phyloP scores from a whole-genome alignment of 164 flowering plant species.

The Tinospora cordifolia region DNA sequence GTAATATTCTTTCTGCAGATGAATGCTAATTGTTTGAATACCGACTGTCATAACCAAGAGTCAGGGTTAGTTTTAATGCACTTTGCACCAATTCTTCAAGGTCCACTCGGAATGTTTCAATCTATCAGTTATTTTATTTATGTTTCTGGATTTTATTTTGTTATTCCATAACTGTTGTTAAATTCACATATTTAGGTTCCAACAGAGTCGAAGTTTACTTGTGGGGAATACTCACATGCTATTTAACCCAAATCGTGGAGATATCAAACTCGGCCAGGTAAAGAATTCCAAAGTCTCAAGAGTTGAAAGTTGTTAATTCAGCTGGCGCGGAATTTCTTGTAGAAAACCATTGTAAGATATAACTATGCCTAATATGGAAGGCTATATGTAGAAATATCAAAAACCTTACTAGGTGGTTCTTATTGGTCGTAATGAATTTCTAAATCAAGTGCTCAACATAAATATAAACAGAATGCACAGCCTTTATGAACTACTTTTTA shows the following conservation, averaged over 20 bases:
- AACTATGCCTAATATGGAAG: too few relatives aligned
- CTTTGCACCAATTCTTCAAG: neutral
- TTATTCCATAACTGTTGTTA: neutral
- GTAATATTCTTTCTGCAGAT: constrained; percentile 23
- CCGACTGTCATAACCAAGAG: constrained; percentile 2
- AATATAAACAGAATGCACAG: too few relatives aligned
- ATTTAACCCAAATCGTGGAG: constrained; percentile 89
- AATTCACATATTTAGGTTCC: constrained; percentile 25
- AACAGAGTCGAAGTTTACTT: constrained; percentile 33
- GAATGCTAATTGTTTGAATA: constrained; percentile 18
- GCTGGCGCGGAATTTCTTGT: too few relatives aligned
- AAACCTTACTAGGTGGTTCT: too few relatives aligned
- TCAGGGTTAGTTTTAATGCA: constrained; percentile 29
- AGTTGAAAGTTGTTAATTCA: neutral
- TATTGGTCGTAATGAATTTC: too few relatives aligned
- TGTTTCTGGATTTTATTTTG: neutral
- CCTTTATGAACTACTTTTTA: too few relatives aligned
- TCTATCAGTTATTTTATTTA: neutral
- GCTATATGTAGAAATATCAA: neutral
- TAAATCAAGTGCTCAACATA: too few relatives aligned
- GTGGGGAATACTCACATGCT: constrained; percentile 83
- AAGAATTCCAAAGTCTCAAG: neutral
- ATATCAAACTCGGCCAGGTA: constrained; percentile 94
- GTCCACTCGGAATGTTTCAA: neutral
- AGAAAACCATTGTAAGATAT: too few relatives aligned